Evolutionary conservation across 768 basidiomycete species (phyloP), one percentile per base, ranked within the genome.

Genomic region (Cubamyces sp.): DNA sequence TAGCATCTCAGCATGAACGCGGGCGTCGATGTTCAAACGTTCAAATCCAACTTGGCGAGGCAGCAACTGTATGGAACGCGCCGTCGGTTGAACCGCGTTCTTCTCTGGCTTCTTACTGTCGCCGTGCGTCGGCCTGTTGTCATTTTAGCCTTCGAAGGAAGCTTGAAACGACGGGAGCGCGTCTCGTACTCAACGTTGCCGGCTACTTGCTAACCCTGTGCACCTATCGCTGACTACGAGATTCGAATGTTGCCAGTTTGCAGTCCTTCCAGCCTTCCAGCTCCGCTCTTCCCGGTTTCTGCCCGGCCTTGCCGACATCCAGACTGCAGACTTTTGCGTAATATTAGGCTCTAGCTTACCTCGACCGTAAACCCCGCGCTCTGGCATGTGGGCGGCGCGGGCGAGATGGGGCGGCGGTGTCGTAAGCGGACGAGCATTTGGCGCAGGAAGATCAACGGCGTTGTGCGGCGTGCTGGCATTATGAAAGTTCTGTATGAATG

Each of bases 401-500:
- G 54, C 23, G 25, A n/a, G 37, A 34, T 15, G 57, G 57, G 57
- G 57, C 57, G 49, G 42, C 41, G 41, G 19, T 59, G 49, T 52
- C 57, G 57, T 59, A 59, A 59, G 34, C n/a, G 16, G 12, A 49
- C 48, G 19, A 26, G 8, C 5, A 43, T 41, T 41, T 25, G 12
- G 40, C 39, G 39, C 39, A 41, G 25, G 40, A 40, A 54, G 40
- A 26, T 23, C 41, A 41, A 21, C 25, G 43, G 48, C 23, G n/a
- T 48, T 48, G 5, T 8, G 16, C 47, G 47, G 47, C 25, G 48
- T 23, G 48, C 26, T 26, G 48, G 23, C 28, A 28, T 15, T 9
- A 49, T 26, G 48, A 28, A 34, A 23, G 25, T 14, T 19, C 48
- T 23, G 48, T 26, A 49, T 26, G 9, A 11, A 28, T 15, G 15